Conservation (phyloP, 345 rosid genomes). For the Erysimum cheiranthoides region DNA sequence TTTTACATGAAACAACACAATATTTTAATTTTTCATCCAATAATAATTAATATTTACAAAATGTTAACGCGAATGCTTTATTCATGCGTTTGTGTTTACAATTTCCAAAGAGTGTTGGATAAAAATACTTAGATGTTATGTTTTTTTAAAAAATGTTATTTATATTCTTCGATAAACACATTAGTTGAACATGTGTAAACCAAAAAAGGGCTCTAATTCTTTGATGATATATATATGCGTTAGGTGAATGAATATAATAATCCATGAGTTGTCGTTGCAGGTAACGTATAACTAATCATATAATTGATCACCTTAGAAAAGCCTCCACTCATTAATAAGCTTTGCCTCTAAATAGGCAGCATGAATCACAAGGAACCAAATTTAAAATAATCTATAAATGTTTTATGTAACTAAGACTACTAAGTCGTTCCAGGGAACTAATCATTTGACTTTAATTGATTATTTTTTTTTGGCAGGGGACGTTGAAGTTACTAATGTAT, state of each 20-base stretch:
- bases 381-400: not conserved
- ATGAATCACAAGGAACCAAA: constrained; percentile 1
- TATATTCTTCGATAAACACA: no score
- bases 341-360: not conserved
- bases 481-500: not conserved
- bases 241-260: not conserved
- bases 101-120: no score
- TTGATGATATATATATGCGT: no score
- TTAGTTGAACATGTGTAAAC: no score
- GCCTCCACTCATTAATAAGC: not conserved
- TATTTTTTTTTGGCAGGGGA: not conserved
- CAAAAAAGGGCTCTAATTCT: no score
- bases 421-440: not conserved
- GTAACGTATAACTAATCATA: not conserved
- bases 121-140: no score
- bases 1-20: no score
- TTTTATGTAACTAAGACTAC: not conserved
- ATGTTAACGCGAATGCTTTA: no score
- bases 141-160: no score
- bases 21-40: no score
- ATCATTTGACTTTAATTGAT: constrained; percentile 15
- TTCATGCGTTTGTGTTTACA: no score
- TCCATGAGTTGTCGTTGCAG: not conserved
- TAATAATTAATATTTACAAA: no score
- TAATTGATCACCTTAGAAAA: not conserved